Evolutionary conservation across 23 red algal species (phyloP).

Genomic region (Gracilaria caudata): DNA sequence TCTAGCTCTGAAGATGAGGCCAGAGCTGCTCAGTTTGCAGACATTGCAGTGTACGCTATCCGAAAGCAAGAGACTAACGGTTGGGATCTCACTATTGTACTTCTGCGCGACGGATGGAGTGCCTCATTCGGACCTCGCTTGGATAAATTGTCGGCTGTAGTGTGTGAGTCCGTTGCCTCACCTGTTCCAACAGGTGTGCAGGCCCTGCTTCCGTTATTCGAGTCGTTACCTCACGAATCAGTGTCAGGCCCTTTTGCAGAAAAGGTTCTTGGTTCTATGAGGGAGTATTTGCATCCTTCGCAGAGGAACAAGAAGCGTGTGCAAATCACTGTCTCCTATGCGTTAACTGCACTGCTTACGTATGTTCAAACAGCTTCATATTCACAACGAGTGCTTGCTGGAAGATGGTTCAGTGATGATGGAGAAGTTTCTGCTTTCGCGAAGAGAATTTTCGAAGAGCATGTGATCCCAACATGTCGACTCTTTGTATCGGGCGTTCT

Average conservation of each 20-base stretch:
- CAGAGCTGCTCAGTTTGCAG: slow-evolving; percentile 21
- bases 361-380: slow-evolving; percentile 54
- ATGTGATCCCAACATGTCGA: slow-evolving; percentile 24
- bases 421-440: neutral
- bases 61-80: slow-evolving; percentile 24
- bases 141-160: neutral
- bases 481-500: slow-evolving; percentile 29
- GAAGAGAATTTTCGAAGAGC: slow-evolving; percentile 14
- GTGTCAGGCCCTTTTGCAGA: slow-evolving; percentile 19
- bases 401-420: slow-evolving; percentile 12
- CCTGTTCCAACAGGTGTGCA: slow-evolving; percentile 30
- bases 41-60: slow-evolving; percentile 36
- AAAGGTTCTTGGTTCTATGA: slow-evolving; percentile 39
- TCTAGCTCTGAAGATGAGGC: neutral
- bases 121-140: slow-evolving; percentile 16
- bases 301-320: neutral
- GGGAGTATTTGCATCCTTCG: slow-evolving; percentile 15
- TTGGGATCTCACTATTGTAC: slow-evolving; percentile 42
- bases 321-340: slow-evolving; percentile 27
- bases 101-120: slow-evolving; percentile 49
- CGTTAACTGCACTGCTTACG: slow-evolving; percentile 22
- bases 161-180: slow-evolving; percentile 33
- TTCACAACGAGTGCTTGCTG: neutral
- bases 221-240: slow-evolving; percentile 16
- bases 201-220: slow-evolving; percentile 41